These are phyloP conservation scores for Trichoderma gracile DNA, from an alignment of 2,329 filamentous ascomycete genomes.

Conservation along the genomic window DNA sequence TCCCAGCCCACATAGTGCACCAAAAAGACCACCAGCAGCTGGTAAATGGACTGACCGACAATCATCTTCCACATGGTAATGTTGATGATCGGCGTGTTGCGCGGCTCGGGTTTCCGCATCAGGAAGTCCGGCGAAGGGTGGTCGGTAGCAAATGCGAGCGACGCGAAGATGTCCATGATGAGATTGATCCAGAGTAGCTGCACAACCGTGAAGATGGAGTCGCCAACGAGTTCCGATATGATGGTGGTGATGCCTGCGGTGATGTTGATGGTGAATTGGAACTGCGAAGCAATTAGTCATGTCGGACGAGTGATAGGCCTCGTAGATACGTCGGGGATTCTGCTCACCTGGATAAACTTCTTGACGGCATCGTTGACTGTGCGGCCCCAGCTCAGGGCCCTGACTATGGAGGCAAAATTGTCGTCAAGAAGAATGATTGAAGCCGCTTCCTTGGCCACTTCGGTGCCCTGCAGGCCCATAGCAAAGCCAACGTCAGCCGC, in stretches of 20 bases:
- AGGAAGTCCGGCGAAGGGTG: constrained; percentile 58
- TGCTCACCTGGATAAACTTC: constrained; percentile 60
- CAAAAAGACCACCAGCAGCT: constrained; percentile 61
- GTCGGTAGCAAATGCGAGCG: constrained; percentile 64
- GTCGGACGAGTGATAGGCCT: too few species aligned
- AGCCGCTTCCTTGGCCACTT: constrained; percentile 66
- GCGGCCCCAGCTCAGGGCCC: constrained; percentile 62
- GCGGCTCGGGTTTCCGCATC: constrained; percentile 69
- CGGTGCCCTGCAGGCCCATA: constrained; percentile 67
- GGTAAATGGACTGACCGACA: constrained; percentile 75
- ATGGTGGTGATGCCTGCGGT: constrained; percentile 66
- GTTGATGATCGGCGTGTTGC: constrained; percentile 71
- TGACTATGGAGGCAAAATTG: constrained; percentile 65
- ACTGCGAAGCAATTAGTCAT: constrained; percentile 35
- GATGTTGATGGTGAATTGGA: constrained; percentile 69
- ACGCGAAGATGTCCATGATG: constrained; percentile 69
- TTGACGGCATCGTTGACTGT: constrained; percentile 64
- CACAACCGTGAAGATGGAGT: constrained; percentile 60
- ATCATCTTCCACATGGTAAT: constrained; percentile 90
- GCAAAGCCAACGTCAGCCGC: constrained; percentile 67
- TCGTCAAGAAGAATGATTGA: constrained; percentile 67
- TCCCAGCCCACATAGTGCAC: constrained; percentile 61
- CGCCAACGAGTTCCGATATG: constrained; percentile 59
- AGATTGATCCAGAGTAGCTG: constrained; percentile 69
- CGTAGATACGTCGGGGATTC: neutral